Base-by-base conservation (phyloP, 2,329 filamentous ascomycete genomes). In the Hypoxylon sp. region DNA sequence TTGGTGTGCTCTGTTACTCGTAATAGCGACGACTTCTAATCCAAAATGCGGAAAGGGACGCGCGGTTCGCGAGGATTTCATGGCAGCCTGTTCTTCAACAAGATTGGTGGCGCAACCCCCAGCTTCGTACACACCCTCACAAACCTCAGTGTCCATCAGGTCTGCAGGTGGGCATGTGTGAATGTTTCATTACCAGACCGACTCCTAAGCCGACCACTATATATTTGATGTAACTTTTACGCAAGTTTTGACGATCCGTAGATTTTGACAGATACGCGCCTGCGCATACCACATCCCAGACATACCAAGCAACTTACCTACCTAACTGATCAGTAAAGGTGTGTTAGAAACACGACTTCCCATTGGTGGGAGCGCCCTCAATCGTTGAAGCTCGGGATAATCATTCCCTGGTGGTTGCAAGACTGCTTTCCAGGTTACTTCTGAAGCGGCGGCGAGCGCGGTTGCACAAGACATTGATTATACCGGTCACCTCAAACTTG, bases 391-490 rank as follows among this genome's bases (percentile, higher is more conserved):
- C 42, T 54, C 42, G 61, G 57, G 53, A 58, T 50, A 63, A 59
- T 50, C 44, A 54, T 59, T 32, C 32, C 58, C 54, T 65, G 51
- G 35, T 70, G 68, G 67, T 59, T 70, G 67, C 64, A 65, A 65
- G 54, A 59, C 19, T 55, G 19, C 21, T 58, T 44, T 11, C 39
- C 7, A 21, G 39, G 39, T 44, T 44, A 19, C n/a, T 32, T 54
- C 44, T 55, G 52, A 42, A 55, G 59, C 44, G 44, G 68, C 68
- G 68, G 68, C 46, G 65, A 68, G 55, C 65, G 68, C 68, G 68
- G 62, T 51, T 66, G 52, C 19, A 50, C 35, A 44, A 29, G 24
- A 48, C 44, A 24, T 52, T 52, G 17, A 42, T 42, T 8, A 52
- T 56, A 11, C 21, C 53, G 31, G 42, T 32, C 44, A 11, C 6